phyloP scores from a whole-genome alignment of 768 basidiomycete species.

The Lactarius trivialis region DNA sequence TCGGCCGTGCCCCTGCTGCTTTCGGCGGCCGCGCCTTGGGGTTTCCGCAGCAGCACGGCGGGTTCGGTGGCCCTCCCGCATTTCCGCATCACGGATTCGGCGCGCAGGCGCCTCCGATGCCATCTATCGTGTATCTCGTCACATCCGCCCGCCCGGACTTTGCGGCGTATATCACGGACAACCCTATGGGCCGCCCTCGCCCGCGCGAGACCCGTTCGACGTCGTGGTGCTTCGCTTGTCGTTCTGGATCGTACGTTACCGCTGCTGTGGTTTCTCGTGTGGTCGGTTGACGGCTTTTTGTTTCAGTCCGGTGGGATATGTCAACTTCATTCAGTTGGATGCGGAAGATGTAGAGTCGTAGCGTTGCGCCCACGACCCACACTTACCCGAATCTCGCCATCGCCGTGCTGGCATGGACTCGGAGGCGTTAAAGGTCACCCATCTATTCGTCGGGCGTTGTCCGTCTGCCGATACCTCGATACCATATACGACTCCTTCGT shows the following conservation, averaged over 20 bases:
- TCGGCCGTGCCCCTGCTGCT: not conserved
- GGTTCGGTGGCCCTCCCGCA: not conserved
- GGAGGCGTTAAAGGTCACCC: not conserved
- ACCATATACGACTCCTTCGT: not conserved
- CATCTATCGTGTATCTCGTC: conserved; percentile 21
- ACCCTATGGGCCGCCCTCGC: conserved; percentile 20
- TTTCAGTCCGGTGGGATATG: conserved; percentile 16
- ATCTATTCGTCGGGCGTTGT: not conserved
- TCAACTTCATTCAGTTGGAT: conserved; percentile 22
- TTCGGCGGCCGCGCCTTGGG: not conserved
- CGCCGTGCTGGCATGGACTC: not conserved
- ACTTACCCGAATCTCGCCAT: not conserved
- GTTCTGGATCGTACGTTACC: conserved; percentile 16
- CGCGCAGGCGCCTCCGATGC: not conserved
- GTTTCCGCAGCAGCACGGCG: conserved; percentile 3
- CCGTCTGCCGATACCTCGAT: not conserved
- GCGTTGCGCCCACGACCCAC: not conserved
- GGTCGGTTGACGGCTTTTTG: not conserved
- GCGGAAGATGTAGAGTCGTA: conserved; percentile 17
- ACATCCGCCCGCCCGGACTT: conserved; percentile 16
- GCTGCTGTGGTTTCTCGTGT: not conserved
- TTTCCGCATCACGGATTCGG: conserved; percentile 11
- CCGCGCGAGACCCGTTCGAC: conserved; percentile 16
- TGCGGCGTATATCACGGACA: conserved; percentile 19
- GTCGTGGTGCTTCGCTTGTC: conserved; percentile 20